Evolutionary conservation across 2,329 filamentous ascomycete species (phyloP).

Genomic region (Cephalotrichum gorgonifer): DNA sequence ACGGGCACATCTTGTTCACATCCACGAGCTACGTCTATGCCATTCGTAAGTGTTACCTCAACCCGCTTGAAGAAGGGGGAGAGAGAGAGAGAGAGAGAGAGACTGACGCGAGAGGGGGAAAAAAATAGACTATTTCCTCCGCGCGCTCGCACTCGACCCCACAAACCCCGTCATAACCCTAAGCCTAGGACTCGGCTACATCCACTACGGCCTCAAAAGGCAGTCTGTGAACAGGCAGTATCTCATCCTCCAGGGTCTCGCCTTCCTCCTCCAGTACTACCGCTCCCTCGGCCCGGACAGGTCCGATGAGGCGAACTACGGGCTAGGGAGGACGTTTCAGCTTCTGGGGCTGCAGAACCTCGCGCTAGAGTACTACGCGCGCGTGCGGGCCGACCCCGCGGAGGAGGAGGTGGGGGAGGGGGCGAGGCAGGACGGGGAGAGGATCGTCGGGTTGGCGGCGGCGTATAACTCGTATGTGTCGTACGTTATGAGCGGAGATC

Average conservation of each 20-base stretch:
- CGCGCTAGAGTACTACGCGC: constrained; percentile 2
- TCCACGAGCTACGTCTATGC: constrained; percentile 77
- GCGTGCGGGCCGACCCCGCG: neutral
- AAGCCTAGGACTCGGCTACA: constrained; percentile 71
- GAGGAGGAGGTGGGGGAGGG: neutral
- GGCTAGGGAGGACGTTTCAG: constrained; percentile 4
- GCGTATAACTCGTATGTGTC: constrained; percentile 4
- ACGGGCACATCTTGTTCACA: constrained; percentile 80
- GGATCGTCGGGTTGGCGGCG: constrained; percentile 1
- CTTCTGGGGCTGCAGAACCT: constrained; percentile 6
- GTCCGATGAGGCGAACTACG: constrained; percentile 4
- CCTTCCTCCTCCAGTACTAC: constrained; percentile 64
- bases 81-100: no score
- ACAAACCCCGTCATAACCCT: constrained; percentile 71
- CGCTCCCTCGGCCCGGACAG: constrained; percentile 36
- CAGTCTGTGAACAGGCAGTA: constrained; percentile 86
- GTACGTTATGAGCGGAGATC: constrained; percentile 5
- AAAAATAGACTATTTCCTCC: constrained; percentile 64
- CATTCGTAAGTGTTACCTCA: constrained; percentile 42
- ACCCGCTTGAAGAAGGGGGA: neutral
- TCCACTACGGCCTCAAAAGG: constrained; percentile 82
- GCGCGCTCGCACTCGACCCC: constrained; percentile 64
- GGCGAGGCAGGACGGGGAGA: constrained; percentile 1
- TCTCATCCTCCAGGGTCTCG: constrained; percentile 72
- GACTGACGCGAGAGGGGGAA: neutral